phyloP scores from a whole-genome alignment of 2,329 filamentous ascomycete species.

The Colletotrichum brevisporum region DNA sequence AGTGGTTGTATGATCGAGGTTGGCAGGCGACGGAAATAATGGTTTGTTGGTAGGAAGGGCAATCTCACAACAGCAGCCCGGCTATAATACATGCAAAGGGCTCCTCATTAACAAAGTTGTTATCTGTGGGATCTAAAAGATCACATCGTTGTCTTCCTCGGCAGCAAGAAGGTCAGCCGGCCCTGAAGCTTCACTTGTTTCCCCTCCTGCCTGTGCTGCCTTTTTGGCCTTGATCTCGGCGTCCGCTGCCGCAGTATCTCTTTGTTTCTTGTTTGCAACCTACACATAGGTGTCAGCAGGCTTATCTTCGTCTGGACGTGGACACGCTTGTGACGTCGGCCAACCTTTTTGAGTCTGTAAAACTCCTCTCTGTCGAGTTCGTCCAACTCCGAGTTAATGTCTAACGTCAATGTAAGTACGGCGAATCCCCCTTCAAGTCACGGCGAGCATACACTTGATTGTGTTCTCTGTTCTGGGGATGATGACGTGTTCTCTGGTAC shows the following conservation, averaged over 20 bases:
- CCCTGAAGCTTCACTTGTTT: slow-evolving; percentile 56
- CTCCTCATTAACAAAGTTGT: neutral
- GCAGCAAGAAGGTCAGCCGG: slow-evolving; percentile 79
- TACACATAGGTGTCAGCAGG: slow-evolving; percentile 42
- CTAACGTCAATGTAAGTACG: slow-evolving; percentile 55
- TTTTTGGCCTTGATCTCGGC: slow-evolving; percentile 80
- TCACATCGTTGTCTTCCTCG: slow-evolving; percentile 86
- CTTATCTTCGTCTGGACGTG: no score
- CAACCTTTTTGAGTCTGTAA: slow-evolving; percentile 90
- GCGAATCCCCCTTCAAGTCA: neutral
- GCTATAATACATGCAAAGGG: slow-evolving; percentile 10
- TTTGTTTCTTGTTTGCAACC: slow-evolving; percentile 86
- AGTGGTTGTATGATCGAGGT: neutral
- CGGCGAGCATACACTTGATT: slow-evolving; percentile 83
- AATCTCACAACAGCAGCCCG: neutral
- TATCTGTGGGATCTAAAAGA: slow-evolving; percentile 70
- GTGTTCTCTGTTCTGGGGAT: slow-evolving; percentile 98
- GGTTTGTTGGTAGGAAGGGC: neutral
- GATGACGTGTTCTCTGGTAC: slow-evolving; percentile 85
- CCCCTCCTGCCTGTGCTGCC: slow-evolving; percentile 52
- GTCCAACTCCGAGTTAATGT: slow-evolving; percentile 98
- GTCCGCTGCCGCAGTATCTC: slow-evolving; percentile 79
- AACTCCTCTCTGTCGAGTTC: slow-evolving; percentile 98
- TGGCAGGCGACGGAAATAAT: neutral
- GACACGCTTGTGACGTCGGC: neutral